These are phyloP conservation scores for Paradendryphiella salina DNA, from an alignment of 2,329 filamentous ascomycete species.

Conservation along the genomic window DNA sequence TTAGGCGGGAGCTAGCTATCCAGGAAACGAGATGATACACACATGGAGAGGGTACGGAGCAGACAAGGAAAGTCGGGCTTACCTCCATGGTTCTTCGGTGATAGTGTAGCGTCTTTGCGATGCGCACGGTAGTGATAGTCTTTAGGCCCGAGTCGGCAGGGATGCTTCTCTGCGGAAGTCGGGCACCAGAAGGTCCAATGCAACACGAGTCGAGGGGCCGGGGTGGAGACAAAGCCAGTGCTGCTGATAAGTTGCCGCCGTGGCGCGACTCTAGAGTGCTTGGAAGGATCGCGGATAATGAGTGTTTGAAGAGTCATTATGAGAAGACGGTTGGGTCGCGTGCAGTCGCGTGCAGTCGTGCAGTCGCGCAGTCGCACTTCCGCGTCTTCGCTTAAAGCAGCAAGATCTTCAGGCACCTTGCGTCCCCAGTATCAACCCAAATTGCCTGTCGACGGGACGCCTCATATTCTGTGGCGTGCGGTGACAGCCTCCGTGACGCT, in stretches of 20 bases:
- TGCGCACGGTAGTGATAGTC: slow-evolving; percentile 38
- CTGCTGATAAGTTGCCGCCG: slow-evolving; percentile 8
- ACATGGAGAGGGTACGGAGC: slow-evolving; percentile 15
- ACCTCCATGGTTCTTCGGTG: slow-evolving; percentile 41
- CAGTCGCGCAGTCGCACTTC: background rate
- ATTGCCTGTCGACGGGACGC: background rate
- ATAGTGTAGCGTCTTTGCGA: slow-evolving; percentile 29
- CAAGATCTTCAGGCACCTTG: slow-evolving; percentile 22
- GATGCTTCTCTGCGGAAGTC: slow-evolving; percentile 15
- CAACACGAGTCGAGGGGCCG: slow-evolving; percentile 20
- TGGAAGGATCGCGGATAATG: slow-evolving; percentile 12
- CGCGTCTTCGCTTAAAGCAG: slow-evolving; percentile 18
- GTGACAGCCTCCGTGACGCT: background rate
- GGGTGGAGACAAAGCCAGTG: slow-evolving; percentile 13
- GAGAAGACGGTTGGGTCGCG: slow-evolving; percentile 12
- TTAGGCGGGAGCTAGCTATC: slow-evolving; percentile 3
- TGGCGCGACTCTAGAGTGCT: slow-evolving; percentile 17
- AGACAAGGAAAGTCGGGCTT: slow-evolving; percentile 25
- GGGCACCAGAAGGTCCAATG: slow-evolving; percentile 13
- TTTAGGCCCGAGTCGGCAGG: slow-evolving; percentile 23
- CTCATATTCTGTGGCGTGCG: background rate
- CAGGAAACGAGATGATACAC: slow-evolving; percentile 11
- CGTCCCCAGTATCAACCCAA: slow-evolving; percentile 3
- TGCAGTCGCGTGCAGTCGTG: slow-evolving; percentile 3
- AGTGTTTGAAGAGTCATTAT: slow-evolving; percentile 7